These are phyloP conservation scores for Clavispora phyllophila DNA, from an alignment of 805 yeast species.

Conservation along the genomic window DNA sequence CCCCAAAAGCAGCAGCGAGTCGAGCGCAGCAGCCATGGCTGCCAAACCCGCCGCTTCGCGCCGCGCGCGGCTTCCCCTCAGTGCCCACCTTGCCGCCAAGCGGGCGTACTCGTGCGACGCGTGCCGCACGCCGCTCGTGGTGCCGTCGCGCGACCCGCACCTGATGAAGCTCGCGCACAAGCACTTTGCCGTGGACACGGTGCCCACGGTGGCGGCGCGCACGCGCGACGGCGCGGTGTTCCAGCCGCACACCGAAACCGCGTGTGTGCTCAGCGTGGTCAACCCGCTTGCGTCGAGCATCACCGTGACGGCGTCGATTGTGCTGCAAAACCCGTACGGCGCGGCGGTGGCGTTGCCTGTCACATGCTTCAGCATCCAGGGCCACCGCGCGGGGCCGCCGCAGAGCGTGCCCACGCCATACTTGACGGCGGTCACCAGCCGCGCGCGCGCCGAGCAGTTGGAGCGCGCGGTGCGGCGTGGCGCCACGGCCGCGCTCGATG, in stretches of 20 bases:
- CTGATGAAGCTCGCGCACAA: conserved; percentile 26
- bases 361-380: conserved; percentile 18
- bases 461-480: conserved; percentile 19
- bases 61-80: conserved; percentile 16
- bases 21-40: too few species aligned
- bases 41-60: neutral
- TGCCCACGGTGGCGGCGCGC: conserved; percentile 27
- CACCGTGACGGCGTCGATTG: conserved; percentile 20
- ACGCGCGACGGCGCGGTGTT: conserved; percentile 1
- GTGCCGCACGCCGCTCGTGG: conserved; percentile 24
- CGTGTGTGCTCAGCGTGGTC: conserved; percentile 24
- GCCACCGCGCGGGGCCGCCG: conserved; percentile 17
- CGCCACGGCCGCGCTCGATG: conserved; percentile 6
- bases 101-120: conserved; percentile 21
- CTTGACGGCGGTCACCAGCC: conserved; percentile 24
- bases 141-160: conserved; percentile 23
- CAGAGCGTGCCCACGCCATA: conserved; percentile 32
- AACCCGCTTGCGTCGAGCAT: conserved; percentile 26
- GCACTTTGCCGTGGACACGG: conserved; percentile 29
- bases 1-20: neutral
- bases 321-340: conserved; percentile 15
- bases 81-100: conserved; percentile 23
- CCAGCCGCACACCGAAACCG: conserved; percentile 9
- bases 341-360: conserved; percentile 21
- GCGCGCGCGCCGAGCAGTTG: conserved; percentile 28